A percentile compares a stretch with the other conserved stretches of the same genome.
phyloP scores from a whole-genome alignment of 2,329 filamentous ascomycete genomes.

The Fusarium sp. region DNA sequence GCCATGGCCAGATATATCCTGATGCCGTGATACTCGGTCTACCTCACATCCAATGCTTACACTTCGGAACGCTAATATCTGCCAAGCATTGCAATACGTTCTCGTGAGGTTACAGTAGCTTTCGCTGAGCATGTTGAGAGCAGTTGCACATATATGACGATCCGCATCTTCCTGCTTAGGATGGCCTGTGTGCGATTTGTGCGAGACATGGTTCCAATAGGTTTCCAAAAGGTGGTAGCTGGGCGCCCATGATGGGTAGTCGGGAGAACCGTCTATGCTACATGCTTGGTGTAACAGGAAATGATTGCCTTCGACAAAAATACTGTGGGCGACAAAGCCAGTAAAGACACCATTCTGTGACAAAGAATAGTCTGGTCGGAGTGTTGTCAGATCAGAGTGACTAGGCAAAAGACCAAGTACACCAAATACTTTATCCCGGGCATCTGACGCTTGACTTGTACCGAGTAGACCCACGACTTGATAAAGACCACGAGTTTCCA shows the following conservation, averaged over 20 bases:
- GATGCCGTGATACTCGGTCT: rapidly evolving
- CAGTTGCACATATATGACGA: neutral
- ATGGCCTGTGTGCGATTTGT: neutral
- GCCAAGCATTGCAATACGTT: neutral
- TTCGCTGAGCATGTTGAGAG: too few relatives aligned
- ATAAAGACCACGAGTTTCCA: too few relatives aligned
- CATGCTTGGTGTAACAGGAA: neutral
- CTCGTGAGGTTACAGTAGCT: rapidly evolving
- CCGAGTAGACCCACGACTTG: neutral
- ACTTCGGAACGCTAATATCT: neutral
- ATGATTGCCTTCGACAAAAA: neutral
- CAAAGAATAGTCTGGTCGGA: neutral
- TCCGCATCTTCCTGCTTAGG: neutral
- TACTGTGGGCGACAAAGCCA: neutral
- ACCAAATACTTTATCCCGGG: neutral
- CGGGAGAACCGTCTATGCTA: neutral
- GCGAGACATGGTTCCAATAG: neutral
- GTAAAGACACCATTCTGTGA: neutral
- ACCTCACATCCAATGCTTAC: neutral
- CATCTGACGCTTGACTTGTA: neutral
- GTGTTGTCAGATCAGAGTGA: neutral
- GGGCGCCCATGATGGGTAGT: neutral
- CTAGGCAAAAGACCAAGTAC: neutral
- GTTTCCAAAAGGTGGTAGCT: neutral
- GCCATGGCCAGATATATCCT: neutral